Evolutionary conservation across 305 asterid genomes (phyloP).

Genomic region (Fraxinus velutina): DNA sequence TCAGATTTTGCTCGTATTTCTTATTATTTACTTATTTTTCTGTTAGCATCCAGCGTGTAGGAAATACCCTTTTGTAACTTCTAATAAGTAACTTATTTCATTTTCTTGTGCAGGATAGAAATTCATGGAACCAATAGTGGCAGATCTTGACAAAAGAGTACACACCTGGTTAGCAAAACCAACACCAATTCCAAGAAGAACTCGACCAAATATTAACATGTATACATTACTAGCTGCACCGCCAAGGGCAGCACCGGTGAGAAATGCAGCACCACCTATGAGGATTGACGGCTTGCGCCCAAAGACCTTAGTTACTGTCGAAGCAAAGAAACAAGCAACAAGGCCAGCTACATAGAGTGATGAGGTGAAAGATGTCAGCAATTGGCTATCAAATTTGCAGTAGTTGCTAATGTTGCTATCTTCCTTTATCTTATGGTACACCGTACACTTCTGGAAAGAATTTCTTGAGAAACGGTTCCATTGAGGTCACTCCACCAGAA

Average conservation of each 20-base stretch:
- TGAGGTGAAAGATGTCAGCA: slow-evolving; percentile 54
- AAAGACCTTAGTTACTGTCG: slow-evolving; percentile 39
- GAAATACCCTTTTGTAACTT: neutral
- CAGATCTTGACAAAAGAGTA: neutral
- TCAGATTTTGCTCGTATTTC: neutral
- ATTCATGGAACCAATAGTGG: neutral
- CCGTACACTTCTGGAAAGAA: slow-evolving; percentile 50
- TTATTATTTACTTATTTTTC: neutral
- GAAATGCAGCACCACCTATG: slow-evolving; percentile 25
- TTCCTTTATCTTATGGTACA: slow-evolving; percentile 41
- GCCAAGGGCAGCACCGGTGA: slow-evolving; percentile 43
- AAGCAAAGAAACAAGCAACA: slow-evolving; percentile 46
- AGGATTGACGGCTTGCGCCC: slow-evolving; percentile 52
- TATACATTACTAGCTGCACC: slow-evolving; percentile 42
- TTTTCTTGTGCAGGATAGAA: neutral
- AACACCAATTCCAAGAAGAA: slow-evolving; percentile 56
- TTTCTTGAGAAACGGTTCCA: slow-evolving; percentile 35
- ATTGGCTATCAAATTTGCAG: slow-evolving; percentile 55
- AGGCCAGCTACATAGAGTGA: slow-evolving; percentile 52
- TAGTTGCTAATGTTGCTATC: slow-evolving; percentile 40
- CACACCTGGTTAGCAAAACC: slow-evolving; percentile 54
- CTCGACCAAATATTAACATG: slow-evolving; percentile 47
- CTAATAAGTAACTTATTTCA: neutral
- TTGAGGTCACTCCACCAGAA: slow-evolving; percentile 60
- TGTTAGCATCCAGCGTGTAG: neutral